Conservation (phyloP, 345 rosid species). For the Eucalyptus regnans region DNA sequence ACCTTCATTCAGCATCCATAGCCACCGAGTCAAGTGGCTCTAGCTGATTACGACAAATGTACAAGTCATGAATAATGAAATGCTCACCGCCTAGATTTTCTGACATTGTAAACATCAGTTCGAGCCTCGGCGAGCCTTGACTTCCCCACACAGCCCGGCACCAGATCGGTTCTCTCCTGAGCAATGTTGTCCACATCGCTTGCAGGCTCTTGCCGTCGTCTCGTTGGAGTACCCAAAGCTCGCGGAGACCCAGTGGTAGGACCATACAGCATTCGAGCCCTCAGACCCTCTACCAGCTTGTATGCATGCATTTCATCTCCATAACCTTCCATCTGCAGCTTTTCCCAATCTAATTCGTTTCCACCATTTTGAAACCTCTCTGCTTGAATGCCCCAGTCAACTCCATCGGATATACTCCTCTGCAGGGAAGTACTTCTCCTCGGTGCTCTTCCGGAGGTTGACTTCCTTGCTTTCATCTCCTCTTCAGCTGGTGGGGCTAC, state of each 20-base stretch:
- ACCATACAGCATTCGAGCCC: constrained; percentile 48
- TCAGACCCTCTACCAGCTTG: constrained; percentile 48
- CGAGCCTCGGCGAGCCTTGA: constrained; percentile 34
- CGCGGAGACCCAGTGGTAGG: constrained; percentile 35
- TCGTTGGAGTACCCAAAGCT: constrained; percentile 37
- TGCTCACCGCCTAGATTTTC: background rate
- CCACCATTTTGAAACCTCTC: constrained; percentile 33
- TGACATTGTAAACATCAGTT: background rate
- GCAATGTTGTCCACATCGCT: constrained; percentile 12
- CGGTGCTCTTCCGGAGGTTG: constrained; percentile 36
- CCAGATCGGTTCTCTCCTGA: constrained; percentile 50
- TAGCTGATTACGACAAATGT: background rate
- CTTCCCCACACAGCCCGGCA: constrained; percentile 35
- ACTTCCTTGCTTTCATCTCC: constrained; percentile 49
- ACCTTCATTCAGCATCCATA: background rate
- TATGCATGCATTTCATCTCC: constrained; percentile 57
- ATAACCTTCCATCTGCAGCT: constrained; percentile 25
- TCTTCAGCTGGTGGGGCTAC: constrained; percentile 15
- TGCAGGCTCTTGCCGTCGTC: constrained; percentile 3
- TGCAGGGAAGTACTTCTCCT: constrained; percentile 59
- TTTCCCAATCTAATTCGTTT: constrained; percentile 51
- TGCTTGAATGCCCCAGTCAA: constrained; percentile 50
- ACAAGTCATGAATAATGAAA: background rate
- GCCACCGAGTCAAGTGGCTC: background rate
- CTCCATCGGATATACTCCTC: constrained; percentile 80